Conservation (phyloP, 352 stramenopile species). For the Globisporangium recalcitrans region DNA sequence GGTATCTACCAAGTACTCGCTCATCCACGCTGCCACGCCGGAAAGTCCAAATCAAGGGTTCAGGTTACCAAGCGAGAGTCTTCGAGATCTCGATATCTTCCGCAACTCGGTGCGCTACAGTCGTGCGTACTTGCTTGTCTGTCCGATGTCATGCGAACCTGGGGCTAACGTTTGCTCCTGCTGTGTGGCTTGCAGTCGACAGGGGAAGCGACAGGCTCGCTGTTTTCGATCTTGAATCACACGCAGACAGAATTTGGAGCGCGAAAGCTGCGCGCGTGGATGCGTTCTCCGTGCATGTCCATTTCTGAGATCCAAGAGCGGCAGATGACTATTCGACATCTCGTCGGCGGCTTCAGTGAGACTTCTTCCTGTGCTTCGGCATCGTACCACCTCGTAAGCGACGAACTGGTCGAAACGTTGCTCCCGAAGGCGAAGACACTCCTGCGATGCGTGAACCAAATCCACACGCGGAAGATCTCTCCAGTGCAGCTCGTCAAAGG, state of each 20-base stretch:
- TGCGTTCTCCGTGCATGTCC: constrained; percentile 20
- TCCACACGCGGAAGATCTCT: constrained; percentile 6
- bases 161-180: not conserved
- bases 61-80: constrained; percentile 20
- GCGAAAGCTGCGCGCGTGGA: constrained; percentile 28
- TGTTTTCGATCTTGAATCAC: constrained; percentile 33
- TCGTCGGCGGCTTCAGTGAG: constrained; percentile 6
- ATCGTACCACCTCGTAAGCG: constrained; percentile 26
- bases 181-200: constrained; percentile 20
- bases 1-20: constrained; percentile 23
- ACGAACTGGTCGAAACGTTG: constrained; percentile 20
- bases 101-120: constrained; percentile 27
- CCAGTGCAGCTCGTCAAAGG: not conserved
- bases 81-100: constrained; percentile 36
- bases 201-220: constrained; percentile 18
- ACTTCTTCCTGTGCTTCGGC: constrained; percentile 13
- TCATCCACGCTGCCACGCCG: constrained; percentile 6
- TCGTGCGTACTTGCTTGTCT: not conserved
- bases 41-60: constrained; percentile 14
- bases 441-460: constrained; percentile 1
- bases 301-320: constrained; percentile 22
- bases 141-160: not conserved
- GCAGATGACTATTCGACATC: constrained; percentile 20
- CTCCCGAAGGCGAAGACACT: not conserved
- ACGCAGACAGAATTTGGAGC: constrained; percentile 29